A percentile compares a stretch with the other conserved stretches of the same genome.
These are phyloP conservation scores for Leucosporidium creatinivorum DNA, from an alignment of 768 basidiomycete genomes.

Conservation along the genomic window DNA sequence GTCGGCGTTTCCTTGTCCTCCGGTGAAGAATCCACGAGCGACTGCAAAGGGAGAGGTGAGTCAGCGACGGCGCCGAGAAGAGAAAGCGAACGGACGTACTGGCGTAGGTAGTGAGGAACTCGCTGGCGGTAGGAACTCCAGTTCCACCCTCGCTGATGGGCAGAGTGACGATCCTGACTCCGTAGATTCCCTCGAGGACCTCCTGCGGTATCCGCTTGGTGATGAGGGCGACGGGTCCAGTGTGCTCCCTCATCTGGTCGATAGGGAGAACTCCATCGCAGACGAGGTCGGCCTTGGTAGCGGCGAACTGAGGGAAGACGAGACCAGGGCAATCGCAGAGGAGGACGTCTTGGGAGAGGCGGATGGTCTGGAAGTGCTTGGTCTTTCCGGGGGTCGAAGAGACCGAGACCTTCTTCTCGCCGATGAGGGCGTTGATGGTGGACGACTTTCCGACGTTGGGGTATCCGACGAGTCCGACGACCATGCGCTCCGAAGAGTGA, in stretches of 20 bases:
- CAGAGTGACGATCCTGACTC: slow-evolving; percentile 61
- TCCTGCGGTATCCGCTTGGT: slow-evolving; percentile 68
- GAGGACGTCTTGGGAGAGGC: slow-evolving; percentile 74
- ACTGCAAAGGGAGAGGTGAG: slow-evolving; percentile 50
- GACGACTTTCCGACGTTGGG: slow-evolving; percentile 99
- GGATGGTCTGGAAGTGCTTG: slow-evolving; percentile 97
- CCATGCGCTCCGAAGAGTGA: slow-evolving; percentile 52
- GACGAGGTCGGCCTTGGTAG: slow-evolving; percentile 88
- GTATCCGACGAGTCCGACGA: slow-evolving; percentile 90
- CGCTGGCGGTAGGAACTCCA: slow-evolving; percentile 59
- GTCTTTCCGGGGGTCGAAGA: slow-evolving; percentile 97
- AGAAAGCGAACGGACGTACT: slow-evolving; percentile 52
- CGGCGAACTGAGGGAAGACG: slow-evolving; percentile 97
- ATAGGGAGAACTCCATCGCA: slow-evolving; percentile 96
- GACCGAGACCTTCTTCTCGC: slow-evolving; percentile 93
- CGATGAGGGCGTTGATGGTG: slow-evolving; percentile 91
- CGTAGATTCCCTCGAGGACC: slow-evolving; percentile 85
- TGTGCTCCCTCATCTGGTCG: slow-evolving; percentile 91
- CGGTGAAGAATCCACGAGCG: slow-evolving; percentile 81
- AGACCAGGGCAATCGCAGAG: slow-evolving; percentile 97
- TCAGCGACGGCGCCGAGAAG: not conserved
- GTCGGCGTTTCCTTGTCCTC: slow-evolving; percentile 94
- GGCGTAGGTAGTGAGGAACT: slow-evolving; percentile 81
- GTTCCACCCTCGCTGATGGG: slow-evolving; percentile 76
- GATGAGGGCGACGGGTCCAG: slow-evolving; percentile 71